A percentile compares a stretch with the other conserved stretches of the same genome.
Conservation (phyloP, 164 flowering plant species). For the Stephania japonica region DNA sequence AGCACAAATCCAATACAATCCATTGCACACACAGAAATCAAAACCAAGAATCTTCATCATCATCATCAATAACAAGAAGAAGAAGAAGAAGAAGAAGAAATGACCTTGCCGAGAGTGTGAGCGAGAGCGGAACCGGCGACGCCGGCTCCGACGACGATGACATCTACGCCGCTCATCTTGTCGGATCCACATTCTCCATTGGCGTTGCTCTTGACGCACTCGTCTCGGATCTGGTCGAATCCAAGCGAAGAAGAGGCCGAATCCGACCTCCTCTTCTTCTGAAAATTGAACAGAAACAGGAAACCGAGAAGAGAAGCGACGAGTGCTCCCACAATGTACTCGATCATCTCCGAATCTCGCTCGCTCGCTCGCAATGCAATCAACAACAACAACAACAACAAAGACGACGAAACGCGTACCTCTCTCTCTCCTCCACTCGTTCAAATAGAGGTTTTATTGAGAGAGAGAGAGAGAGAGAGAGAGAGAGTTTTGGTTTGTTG, state of each 20-base stretch:
- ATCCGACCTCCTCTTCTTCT: neutral
- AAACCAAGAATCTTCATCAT: no score
- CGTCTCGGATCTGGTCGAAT: neutral
- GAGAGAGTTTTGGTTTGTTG: no score
- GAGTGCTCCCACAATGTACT: neutral
- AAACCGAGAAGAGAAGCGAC: neutral
- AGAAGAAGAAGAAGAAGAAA: no score
- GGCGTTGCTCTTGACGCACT: neutral
- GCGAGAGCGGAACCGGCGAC: slow-evolving; percentile 95
- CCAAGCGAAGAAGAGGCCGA: neutral
- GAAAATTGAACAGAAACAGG: neutral
- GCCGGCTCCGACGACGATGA: slow-evolving; percentile 88
- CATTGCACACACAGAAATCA: neutral
- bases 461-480: no score
- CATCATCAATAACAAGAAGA: no score
- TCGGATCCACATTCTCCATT: slow-evolving; percentile 30
- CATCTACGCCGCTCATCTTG: slow-evolving; percentile 28
- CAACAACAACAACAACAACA: no score
- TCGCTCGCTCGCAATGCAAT: no score
- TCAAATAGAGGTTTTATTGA: neutral
- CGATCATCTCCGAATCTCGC: neutral
- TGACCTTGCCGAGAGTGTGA: slow-evolving; percentile 79
- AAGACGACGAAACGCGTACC: no score
- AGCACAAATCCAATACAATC: neutral
- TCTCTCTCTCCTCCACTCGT: neutral